Conservation (phyloP, 1,139 yeast species). For the Groenewaldozyma auringiensis region DNA sequence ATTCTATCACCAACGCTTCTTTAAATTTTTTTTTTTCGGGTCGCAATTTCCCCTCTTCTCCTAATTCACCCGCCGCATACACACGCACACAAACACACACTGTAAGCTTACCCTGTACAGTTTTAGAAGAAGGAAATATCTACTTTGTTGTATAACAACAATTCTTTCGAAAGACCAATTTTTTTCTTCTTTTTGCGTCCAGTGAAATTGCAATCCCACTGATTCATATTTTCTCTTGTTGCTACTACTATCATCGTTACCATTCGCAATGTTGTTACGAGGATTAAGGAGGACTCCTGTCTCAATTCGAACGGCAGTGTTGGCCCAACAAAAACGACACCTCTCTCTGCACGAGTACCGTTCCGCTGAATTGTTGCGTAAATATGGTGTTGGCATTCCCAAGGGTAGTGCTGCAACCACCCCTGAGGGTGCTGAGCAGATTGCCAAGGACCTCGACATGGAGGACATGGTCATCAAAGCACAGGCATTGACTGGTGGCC, state of each 20-base stretch:
- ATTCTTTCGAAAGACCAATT: too few relatives aligned
- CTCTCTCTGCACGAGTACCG: slow-evolving; percentile 93
- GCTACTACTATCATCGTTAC: too few relatives aligned
- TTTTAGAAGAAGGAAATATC: too few relatives aligned
- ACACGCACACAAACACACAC: not conserved
- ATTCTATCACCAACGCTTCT: not conserved
- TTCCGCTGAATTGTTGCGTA: slow-evolving; percentile 76
- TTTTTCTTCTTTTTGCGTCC: too few relatives aligned
- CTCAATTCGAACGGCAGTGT: not conserved
- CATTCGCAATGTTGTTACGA: not conserved
- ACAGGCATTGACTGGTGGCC: slow-evolving; percentile 98
- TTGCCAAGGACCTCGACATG: slow-evolving; percentile 59
- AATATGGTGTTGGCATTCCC: slow-evolving; percentile 86
- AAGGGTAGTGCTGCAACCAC: slow-evolving; percentile 86
- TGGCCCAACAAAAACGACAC: slow-evolving; percentile 37
- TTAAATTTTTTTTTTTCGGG: slow-evolving; percentile 9
- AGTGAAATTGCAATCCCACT: too few relatives aligned
- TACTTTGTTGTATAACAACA: too few relatives aligned
- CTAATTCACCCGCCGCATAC: not conserved
- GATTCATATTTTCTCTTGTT: too few relatives aligned
- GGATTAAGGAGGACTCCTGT: not conserved
- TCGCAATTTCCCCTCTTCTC: slow-evolving; percentile 9
- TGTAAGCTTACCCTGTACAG: too few relatives aligned
- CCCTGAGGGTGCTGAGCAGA: slow-evolving; percentile 76
- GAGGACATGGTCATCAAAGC: slow-evolving; percentile 92